Conservation (phyloP, 805 yeast species). For the Candida pseudoglaebosa region DNA sequence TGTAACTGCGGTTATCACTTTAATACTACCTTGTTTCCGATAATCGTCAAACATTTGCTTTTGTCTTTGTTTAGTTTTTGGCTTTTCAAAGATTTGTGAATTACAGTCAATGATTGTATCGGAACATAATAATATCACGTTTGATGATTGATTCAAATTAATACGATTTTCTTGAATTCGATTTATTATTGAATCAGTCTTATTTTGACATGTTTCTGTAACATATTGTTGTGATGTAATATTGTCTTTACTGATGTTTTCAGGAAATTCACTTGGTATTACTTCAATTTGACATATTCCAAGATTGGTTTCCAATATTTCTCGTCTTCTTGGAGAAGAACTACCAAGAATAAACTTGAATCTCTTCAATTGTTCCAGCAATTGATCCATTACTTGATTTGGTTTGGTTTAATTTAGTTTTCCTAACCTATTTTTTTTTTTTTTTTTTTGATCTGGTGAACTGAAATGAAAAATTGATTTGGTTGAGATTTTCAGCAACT, state of each 20-base stretch:
- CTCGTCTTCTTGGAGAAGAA: slow-evolving; percentile 74
- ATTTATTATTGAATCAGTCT: slow-evolving; percentile 59
- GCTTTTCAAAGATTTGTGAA: slow-evolving; percentile 74
- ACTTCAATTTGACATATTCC: slow-evolving; percentile 46
- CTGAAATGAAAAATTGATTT: no score
- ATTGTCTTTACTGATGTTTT: slow-evolving; percentile 58
- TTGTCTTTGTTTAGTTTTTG: slow-evolving; percentile 35
- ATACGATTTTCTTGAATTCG: slow-evolving; percentile 26
- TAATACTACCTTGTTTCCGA: slow-evolving; percentile 13
- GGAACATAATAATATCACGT: slow-evolving; percentile 51
- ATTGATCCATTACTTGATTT: slow-evolving; percentile 1
- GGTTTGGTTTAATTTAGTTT: not conserved
- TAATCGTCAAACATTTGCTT: slow-evolving; percentile 26
- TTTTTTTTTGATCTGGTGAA: no score
- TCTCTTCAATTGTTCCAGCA: slow-evolving; percentile 7
- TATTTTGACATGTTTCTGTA: slow-evolving; percentile 60
- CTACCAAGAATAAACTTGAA: slow-evolving; percentile 66
- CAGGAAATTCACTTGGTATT: slow-evolving; percentile 68
- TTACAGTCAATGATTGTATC: slow-evolving; percentile 72
- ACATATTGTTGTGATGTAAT: slow-evolving; percentile 57
- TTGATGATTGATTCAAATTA: slow-evolving; percentile 24
- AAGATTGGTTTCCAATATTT: slow-evolving; percentile 57
- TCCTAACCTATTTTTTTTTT: no score
- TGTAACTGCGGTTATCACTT: slow-evolving; percentile 34
- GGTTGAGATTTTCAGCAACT: no score